These are phyloP conservation scores for Cladosporium sp. DNA, from an alignment of 2,329 filamentous ascomycete genomes.

Conservation along the genomic window DNA sequence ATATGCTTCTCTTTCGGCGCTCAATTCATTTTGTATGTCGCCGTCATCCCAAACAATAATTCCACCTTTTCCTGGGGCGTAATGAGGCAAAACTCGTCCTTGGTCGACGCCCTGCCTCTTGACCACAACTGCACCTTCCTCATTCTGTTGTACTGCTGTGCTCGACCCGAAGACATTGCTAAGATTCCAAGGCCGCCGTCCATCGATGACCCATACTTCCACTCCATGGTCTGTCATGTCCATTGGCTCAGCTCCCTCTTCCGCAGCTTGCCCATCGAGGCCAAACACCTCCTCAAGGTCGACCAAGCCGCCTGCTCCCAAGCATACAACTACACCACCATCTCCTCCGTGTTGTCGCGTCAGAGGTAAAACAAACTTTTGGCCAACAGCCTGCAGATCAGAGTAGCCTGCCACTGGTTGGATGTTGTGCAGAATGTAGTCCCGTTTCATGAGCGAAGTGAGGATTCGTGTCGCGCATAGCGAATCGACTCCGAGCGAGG, in stretches of 20 bases:
- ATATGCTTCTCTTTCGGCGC: slow-evolving; percentile 73
- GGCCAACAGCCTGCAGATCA: slow-evolving; percentile 76
- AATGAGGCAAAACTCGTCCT: slow-evolving; percentile 67
- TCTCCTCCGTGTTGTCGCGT: slow-evolving; percentile 77
- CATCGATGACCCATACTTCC: slow-evolving; percentile 91
- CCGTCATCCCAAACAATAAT: slow-evolving; percentile 95
- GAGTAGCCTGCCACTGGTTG: slow-evolving; percentile 90
- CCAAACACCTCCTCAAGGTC: slow-evolving; percentile 79
- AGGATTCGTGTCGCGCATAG: slow-evolving; percentile 94
- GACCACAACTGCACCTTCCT: slow-evolving; percentile 34
- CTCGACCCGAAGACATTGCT: slow-evolving; percentile 73
- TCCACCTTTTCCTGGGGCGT: slow-evolving; percentile 75
- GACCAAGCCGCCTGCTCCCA: slow-evolving; percentile 88
- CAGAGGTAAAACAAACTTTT: slow-evolving; percentile 78
- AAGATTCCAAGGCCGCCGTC: slow-evolving; percentile 89
- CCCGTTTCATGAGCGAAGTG: slow-evolving; percentile 87
- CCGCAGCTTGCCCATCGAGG: slow-evolving; percentile 52
- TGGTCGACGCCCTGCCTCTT: slow-evolving; percentile 64
- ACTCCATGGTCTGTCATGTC: slow-evolving; percentile 65
- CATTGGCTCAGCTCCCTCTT: slow-evolving; percentile 44
- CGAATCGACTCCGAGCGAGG: slow-evolving; percentile 89
- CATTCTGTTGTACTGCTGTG: slow-evolving; percentile 29
- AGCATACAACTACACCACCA: slow-evolving; percentile 84
- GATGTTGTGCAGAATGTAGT: slow-evolving; percentile 97
- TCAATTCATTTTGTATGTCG: slow-evolving; percentile 81